A percentile compares a stretch with the other conserved stretches of the same genome.
phyloP scores from a whole-genome alignment of 805 yeast species.

The Saturnispora sekii region DNA sequence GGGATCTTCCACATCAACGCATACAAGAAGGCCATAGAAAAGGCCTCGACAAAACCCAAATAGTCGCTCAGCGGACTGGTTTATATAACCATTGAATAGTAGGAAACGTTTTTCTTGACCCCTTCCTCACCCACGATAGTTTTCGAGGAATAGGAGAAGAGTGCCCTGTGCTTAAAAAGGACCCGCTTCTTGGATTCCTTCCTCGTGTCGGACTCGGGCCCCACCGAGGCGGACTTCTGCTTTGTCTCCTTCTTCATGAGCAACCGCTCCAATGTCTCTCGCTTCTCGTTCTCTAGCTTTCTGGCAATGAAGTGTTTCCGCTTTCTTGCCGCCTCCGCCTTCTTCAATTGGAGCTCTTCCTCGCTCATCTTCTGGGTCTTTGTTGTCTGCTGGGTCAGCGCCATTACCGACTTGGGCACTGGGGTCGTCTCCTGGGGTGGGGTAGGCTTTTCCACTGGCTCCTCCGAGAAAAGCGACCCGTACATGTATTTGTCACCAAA shows the following conservation, averaged over 20 bases:
- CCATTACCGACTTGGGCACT: conserved; percentile 23
- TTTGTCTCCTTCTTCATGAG: conserved; percentile 30
- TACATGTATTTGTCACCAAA: conserved; percentile 4
- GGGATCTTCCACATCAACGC: conserved; percentile 48
- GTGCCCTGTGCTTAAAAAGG: conserved; percentile 38
- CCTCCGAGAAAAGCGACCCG: background rate
- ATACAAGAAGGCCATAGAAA: conserved; percentile 21
- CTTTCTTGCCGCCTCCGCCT: conserved; percentile 82
- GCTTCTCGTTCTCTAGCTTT: conserved; percentile 83
- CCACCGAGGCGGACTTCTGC: conserved; percentile 13
- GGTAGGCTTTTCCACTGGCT: background rate
- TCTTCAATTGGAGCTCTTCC: conserved; percentile 71
- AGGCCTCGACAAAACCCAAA: conserved; percentile 13
- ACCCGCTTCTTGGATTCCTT: conserved; percentile 18
- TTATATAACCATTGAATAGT: conserved; percentile 16
- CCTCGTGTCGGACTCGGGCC: conserved; percentile 3
- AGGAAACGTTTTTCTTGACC: conserved; percentile 11
- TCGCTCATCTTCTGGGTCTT: conserved; percentile 59
- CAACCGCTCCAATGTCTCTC: conserved; percentile 80
- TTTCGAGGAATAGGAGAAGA: conserved; percentile 32
- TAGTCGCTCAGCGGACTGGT: conserved; percentile 1
- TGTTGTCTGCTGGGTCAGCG: conserved; percentile 31
- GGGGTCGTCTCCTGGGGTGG: conserved; percentile 10
- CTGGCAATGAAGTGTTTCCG: conserved; percentile 77
- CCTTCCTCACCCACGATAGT: conserved; percentile 15